A percentile compares a stretch with the other conserved stretches of the same genome.
Conservation (phyloP, 2,329 filamentous ascomycete genomes). For the Grosmannia serpens region DNA sequence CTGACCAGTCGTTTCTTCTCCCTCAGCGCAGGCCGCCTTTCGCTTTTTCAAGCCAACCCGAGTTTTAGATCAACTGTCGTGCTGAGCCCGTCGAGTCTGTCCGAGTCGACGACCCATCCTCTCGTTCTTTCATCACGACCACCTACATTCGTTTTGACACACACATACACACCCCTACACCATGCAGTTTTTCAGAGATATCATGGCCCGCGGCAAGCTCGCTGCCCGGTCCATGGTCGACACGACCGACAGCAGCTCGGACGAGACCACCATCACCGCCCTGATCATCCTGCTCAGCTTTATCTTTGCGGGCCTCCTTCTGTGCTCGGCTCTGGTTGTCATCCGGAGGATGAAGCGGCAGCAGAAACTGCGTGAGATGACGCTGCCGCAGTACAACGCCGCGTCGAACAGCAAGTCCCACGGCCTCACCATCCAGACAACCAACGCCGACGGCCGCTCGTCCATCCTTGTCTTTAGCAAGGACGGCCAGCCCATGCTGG, state of each 20-base stretch:
- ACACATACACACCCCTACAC: constrained; percentile 7
- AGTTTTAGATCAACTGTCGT: not conserved
- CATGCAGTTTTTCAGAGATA: constrained; percentile 27
- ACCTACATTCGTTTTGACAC: not conserved
- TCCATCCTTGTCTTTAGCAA: constrained; percentile 64
- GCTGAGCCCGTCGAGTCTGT: not conserved
- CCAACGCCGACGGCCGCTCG: constrained; percentile 37
- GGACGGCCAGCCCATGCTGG: constrained; percentile 63
- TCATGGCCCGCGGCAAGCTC: constrained; percentile 30
- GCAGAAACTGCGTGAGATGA: constrained; percentile 35
- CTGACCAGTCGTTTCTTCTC: not conserved
- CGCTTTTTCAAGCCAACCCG: not conserved
- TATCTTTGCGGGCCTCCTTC: constrained; percentile 57
- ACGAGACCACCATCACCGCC: constrained; percentile 59
- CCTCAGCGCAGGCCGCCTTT: not conserved
- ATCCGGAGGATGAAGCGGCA: constrained; percentile 53
- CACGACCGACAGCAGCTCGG: constrained; percentile 16
- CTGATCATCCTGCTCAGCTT: constrained; percentile 71
- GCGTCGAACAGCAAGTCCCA: constrained; percentile 32
- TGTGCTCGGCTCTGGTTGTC: constrained; percentile 57
- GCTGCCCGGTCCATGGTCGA: constrained; percentile 37
- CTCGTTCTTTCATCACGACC: not conserved
- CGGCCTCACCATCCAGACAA: constrained; percentile 47
- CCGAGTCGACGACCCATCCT: not conserved
- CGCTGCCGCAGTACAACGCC: constrained; percentile 54